Conservation (phyloP, 805 yeast species). For the Kregervanrija pseudodelftensis region DNA sequence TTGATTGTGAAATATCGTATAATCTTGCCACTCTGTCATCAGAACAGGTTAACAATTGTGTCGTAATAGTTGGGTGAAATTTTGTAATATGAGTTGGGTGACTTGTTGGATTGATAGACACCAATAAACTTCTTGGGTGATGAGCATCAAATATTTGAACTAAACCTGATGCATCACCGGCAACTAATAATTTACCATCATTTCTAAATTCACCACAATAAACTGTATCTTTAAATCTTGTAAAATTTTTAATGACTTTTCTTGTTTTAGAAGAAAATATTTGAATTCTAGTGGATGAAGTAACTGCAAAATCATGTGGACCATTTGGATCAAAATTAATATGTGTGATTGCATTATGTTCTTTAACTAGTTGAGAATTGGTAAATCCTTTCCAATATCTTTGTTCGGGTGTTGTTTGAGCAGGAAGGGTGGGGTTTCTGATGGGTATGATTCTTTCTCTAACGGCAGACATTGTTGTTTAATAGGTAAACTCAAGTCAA, state of each 20-base stretch:
- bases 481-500: background rate
- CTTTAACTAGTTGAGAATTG: constrained; percentile 85
- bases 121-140: constrained; percentile 64
- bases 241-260: constrained; percentile 79
- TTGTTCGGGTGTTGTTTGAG: constrained; percentile 85
- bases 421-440: constrained; percentile 71
- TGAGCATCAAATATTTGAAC: constrained; percentile 86
- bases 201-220: constrained; percentile 85
- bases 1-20: constrained; percentile 77
- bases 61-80: constrained; percentile 72
- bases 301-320: constrained; percentile 90
- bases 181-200: constrained; percentile 87
- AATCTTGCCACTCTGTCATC: constrained; percentile 85
- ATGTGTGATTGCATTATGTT: constrained; percentile 85
- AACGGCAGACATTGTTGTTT: constrained; percentile 62
- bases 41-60: constrained; percentile 77
- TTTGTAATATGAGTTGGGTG: constrained; percentile 92
- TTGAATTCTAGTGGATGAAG: constrained; percentile 87
- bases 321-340: constrained; percentile 78
- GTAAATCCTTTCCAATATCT: constrained; percentile 86
- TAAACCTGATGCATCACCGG: constrained; percentile 92
- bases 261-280: constrained; percentile 91
- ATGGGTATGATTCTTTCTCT: constrained; percentile 57
- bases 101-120: constrained; percentile 73
- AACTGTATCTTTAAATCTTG: constrained; percentile 85